Conservation (phyloP, 306 rosid genomes). For the Neltuma alba region DNA sequence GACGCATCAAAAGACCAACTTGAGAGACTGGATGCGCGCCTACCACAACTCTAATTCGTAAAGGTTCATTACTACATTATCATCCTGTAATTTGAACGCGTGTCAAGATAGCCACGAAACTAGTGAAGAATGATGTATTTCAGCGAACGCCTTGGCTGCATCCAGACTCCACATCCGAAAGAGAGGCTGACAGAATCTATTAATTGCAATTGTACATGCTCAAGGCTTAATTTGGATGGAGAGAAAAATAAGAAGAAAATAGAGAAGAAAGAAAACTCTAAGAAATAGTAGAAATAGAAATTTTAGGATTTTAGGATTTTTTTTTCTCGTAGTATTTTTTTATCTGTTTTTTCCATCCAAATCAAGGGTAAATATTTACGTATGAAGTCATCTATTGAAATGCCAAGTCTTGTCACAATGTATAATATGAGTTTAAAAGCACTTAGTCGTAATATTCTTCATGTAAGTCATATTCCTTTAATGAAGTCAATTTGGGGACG, state of each 20-base stretch:
- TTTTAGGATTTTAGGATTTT: too few relatives aligned
- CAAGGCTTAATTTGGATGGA: too few relatives aligned
- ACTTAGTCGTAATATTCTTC: neutral
- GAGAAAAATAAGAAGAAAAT: too few relatives aligned
- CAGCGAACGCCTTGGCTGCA: neutral
- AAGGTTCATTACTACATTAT: neutral
- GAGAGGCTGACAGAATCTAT: neutral
- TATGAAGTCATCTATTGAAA: neutral
- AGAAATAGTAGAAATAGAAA: too few relatives aligned
- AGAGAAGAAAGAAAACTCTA: too few relatives aligned
- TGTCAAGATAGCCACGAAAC: neutral
- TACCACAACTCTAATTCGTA: neutral
- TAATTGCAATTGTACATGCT: neutral
- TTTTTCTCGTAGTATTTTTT: too few relatives aligned
- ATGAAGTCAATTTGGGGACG: neutral
- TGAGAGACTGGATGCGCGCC: neutral
- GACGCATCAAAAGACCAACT: neutral
- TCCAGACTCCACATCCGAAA: neutral
- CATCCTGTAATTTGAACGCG: too few relatives aligned
- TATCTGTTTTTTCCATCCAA: too few relatives aligned
- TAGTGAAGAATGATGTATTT: neutral
- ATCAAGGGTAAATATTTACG: neutral
- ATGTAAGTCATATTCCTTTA: neutral
- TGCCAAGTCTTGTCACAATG: neutral
- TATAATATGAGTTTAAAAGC: neutral